These are phyloP conservation scores for Sutorius australiensis DNA, from an alignment of 768 basidiomycete species.

Conservation along the genomic window DNA sequence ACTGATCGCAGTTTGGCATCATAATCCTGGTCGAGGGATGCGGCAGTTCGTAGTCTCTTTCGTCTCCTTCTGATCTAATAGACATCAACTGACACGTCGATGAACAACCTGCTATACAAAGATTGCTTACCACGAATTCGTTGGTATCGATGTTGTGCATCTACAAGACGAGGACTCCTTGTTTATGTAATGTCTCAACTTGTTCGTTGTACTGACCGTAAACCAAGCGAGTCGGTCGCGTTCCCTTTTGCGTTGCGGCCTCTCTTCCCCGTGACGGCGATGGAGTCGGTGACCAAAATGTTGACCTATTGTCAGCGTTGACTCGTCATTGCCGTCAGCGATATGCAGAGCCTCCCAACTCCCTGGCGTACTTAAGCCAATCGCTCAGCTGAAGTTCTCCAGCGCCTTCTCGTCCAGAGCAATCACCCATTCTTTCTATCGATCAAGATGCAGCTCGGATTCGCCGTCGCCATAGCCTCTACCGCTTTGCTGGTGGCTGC, in stretches of 20 bases:
- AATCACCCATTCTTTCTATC: background rate
- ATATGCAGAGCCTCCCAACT: background rate
- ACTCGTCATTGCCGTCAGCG: background rate
- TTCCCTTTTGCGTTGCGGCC: background rate
- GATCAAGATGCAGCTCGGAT: constrained; percentile 16
- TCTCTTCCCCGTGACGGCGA: background rate
- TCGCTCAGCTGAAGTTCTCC: background rate
- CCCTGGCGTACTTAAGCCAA: constrained; percentile 8
- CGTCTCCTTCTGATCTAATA: constrained; percentile 27
- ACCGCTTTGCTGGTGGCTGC: constrained; percentile 15
- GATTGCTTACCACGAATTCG: constrained; percentile 25
- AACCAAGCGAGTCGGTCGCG: background rate
- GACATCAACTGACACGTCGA: background rate
- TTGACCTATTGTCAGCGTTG: background rate
- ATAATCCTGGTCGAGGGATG: background rate
- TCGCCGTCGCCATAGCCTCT: constrained; percentile 10
- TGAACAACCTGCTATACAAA: background rate
- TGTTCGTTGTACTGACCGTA: too few species aligned
- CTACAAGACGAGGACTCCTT: background rate
- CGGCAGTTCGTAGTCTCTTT: constrained; percentile 12
- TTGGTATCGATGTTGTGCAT: constrained; percentile 4
- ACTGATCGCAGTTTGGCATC: background rate
- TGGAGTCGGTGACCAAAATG: background rate
- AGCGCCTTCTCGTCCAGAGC: background rate
- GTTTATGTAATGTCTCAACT: too few species aligned